Evolutionary conservation across 148 eudicot genomes (phyloP).

Genomic region (Dysphania ambrosioides): DNA sequence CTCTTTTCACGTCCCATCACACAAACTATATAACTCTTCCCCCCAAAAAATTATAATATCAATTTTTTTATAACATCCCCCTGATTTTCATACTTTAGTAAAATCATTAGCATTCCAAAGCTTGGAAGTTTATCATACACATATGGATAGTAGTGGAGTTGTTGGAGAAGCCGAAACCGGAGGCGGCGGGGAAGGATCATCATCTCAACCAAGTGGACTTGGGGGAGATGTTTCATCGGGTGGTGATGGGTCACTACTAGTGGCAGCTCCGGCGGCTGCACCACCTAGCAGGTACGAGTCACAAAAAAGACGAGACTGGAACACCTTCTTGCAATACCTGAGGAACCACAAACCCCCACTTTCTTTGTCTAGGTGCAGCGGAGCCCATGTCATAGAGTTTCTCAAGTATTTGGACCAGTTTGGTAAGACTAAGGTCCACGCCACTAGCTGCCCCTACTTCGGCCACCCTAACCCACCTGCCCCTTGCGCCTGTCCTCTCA

Average conservation of each 20-base stretch:
- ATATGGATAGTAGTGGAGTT: neutral
- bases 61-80: too few species aligned
- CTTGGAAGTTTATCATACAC: too few species aligned
- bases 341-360: constrained; percentile 71
- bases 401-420: constrained; percentile 69
- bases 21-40: neutral
- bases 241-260: constrained; percentile 11
- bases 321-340: constrained; percentile 62
- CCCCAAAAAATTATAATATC: neutral
- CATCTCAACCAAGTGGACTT: neutral
- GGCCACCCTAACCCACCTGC: constrained; percentile 66
- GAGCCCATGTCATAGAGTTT: constrained; percentile 73
- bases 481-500: constrained; percentile 61
- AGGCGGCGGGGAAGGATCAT: constrained; percentile 21
- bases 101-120: too few species aligned
- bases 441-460: constrained; percentile 49
- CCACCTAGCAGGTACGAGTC: constrained; percentile 63
- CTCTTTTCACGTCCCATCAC: constrained; percentile 36
- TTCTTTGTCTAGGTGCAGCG: constrained; percentile 55
- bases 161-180: too few species aligned
- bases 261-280: constrained; percentile 8
- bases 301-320: constrained; percentile 73
- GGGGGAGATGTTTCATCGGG: neutral
- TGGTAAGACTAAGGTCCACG: constrained; percentile 72
- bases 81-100: neutral